Conservation (phyloP, 441 rosid genomes). For the Bocquillonia castaneifolia region DNA sequence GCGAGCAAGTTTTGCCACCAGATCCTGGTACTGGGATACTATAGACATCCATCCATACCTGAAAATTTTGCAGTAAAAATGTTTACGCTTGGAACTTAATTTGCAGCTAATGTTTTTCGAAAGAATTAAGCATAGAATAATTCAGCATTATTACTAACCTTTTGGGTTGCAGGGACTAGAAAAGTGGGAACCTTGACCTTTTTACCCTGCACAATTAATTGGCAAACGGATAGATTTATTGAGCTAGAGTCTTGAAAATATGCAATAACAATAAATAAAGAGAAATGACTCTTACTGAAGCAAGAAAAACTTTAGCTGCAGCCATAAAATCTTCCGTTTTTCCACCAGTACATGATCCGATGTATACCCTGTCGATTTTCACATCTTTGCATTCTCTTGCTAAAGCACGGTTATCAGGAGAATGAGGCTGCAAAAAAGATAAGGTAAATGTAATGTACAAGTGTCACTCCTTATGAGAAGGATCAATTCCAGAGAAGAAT, state of each 20-base stretch:
- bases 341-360: conserved; percentile 97
- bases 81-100: too few species aligned
- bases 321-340: conserved; percentile 92
- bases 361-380: conserved; percentile 89
- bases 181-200: conserved; percentile 94
- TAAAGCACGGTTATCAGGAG: conserved; percentile 91
- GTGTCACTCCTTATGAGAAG: too few species aligned
- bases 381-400: conserved; percentile 99
- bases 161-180: conserved; percentile 95
- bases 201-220: conserved; percentile 54
- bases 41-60: conserved; percentile 89
- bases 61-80: conserved; percentile 13
- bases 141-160: conserved; percentile 44
- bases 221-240: conserved; percentile 9
- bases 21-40: conserved; percentile 77
- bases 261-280: not conserved
- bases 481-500: too few species aligned
- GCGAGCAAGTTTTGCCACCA: conserved; percentile 91
- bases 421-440: conserved; percentile 63
- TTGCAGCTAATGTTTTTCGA: not conserved
- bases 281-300: conserved; percentile 52
- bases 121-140: not conserved
- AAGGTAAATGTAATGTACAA: too few species aligned
- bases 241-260: too few species aligned
- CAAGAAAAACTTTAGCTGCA: conserved; percentile 79